These are phyloP conservation scores for Tuber calosporum DNA, from an alignment of 495 filamentous ascomycete species.

Conservation along the genomic window DNA sequence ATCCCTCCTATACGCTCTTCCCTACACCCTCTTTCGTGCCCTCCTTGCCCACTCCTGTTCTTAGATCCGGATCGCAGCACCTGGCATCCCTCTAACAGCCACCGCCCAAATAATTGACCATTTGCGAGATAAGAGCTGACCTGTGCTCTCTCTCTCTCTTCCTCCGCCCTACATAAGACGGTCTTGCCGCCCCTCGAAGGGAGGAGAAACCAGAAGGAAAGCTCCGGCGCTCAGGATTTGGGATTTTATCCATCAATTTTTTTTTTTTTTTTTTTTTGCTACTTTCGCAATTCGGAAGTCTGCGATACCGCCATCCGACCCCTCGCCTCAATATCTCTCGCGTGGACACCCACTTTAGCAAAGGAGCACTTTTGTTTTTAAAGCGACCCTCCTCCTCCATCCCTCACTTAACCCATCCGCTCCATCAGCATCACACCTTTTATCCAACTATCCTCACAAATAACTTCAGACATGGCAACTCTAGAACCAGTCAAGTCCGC, in stretches of 20 bases:
- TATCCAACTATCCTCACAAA: background rate
- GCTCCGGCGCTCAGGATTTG: background rate
- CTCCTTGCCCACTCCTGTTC: background rate
- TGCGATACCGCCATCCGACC: background rate
- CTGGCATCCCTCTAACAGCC: background rate
- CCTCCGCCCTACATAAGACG: background rate
- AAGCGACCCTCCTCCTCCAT: background rate
- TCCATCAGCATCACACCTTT: background rate
- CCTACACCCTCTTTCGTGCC: background rate
- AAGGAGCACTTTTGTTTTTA: background rate
- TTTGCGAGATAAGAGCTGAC: background rate
- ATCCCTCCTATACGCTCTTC: background rate
- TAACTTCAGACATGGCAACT: slow-evolving; percentile 22
- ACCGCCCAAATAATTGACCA: background rate
- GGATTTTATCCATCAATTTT: background rate
- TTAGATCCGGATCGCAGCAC: background rate
- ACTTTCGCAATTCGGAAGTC: background rate
- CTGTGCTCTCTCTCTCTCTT: background rate
- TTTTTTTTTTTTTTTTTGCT: background rate
- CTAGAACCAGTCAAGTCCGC: slow-evolving; percentile 25
- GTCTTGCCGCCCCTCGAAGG: background rate
- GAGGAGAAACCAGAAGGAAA: background rate
- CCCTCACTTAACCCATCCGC: background rate
- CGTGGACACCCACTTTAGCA: background rate
- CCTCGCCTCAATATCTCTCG: background rate